phyloP scores from a whole-genome alignment of 306 rosid genomes.

The Dryas drummondii region DNA sequence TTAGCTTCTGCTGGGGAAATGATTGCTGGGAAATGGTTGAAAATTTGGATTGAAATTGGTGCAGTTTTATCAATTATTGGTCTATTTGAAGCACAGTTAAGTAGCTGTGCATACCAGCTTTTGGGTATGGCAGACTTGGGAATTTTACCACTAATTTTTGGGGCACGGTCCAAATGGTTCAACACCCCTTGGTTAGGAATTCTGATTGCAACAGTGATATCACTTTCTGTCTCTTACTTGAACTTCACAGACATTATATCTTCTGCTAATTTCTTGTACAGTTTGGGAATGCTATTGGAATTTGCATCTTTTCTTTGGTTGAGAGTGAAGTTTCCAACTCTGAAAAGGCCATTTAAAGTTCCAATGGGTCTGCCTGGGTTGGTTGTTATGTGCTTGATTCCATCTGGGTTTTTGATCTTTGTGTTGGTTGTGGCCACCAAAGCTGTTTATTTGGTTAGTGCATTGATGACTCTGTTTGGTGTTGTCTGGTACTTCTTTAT shows the following conservation, averaged over 20 bases:
- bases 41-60: conserved; percentile 71
- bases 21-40: conserved; percentile 74
- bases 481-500: conserved; percentile 39
- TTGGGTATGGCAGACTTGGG: conserved; percentile 82
- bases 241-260: conserved; percentile 59
- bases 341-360: conserved; percentile 63
- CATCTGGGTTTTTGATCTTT: conserved; percentile 57
- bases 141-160: conserved; percentile 51
- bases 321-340: conserved; percentile 47
- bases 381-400: conserved; percentile 63
- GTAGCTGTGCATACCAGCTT: conserved; percentile 72
- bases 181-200: conserved; percentile 87
- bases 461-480: conserved; percentile 32
- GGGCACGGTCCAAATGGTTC: conserved; percentile 55
- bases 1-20: conserved; percentile 57
- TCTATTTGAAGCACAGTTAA: conserved; percentile 68
- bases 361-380: conserved; percentile 51
- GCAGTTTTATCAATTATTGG: conserved; percentile 66
- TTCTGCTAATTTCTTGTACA: conserved; percentile 71
- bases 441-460: conserved; percentile 47
- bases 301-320: conserved; percentile 66
- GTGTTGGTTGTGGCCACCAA: conserved; percentile 59
- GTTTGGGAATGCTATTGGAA: conserved; percentile 90
- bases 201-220: conserved; percentile 52
- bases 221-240: conserved; percentile 42